Evolutionary conservation across 208 protist genomes (phyloP).

Genomic region (Tetramitus jugosus): DNA sequence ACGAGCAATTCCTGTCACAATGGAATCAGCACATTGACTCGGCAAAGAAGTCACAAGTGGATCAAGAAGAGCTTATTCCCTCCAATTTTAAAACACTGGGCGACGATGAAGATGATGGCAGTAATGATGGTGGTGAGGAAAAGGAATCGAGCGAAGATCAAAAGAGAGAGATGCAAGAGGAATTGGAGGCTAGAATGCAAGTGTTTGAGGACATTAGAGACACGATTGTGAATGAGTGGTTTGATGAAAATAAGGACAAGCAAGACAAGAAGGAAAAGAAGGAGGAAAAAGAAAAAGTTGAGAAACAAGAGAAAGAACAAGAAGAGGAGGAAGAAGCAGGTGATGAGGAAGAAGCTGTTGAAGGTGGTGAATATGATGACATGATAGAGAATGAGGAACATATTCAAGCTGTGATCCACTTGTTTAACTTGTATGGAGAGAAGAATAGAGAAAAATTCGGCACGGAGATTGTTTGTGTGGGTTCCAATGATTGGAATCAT

Average conservation of each 20-base stretch:
- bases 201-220: too few species aligned
- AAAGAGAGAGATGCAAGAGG: too few species aligned
- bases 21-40: too few species aligned
- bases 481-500: too few species aligned
- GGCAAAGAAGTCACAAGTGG: background rate
- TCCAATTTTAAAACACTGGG: background rate
- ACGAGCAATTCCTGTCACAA: too few species aligned
- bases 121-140: background rate
- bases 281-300: background rate
- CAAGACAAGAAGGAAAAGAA: background rate
- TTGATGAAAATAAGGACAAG: background rate
- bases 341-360: background rate
- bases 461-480: too few species aligned
- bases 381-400: too few species aligned
- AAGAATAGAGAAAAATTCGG: too few species aligned
- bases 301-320: background rate
- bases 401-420: too few species aligned
- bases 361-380: background rate
- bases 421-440: too few species aligned
- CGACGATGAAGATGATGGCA: background rate
- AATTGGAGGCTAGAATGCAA: background rate
- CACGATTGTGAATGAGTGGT: background rate
- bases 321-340: background rate
- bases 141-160: too few species aligned
- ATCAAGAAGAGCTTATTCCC: background rate